These are phyloP conservation scores for Petunia hybrid DNA, from an alignment of 305 asterid species.

Conservation along the genomic window DNA sequence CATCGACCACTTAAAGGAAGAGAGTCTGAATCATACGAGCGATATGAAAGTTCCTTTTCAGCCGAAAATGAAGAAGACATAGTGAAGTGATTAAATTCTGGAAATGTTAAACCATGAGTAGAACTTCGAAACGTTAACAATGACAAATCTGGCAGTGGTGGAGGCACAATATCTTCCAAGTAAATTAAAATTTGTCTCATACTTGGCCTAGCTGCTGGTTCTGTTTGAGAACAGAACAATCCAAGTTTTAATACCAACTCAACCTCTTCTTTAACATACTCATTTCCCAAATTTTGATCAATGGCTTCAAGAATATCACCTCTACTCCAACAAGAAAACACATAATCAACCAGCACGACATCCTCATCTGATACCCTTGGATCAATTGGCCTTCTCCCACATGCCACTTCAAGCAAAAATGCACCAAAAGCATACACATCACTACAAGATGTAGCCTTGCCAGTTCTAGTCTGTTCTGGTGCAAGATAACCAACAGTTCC, in stretches of 20 bases:
- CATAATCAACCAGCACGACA: constrained; percentile 43
- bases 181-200: constrained; percentile 51
- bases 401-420: constrained; percentile 65
- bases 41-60: not conserved
- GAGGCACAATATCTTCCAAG: constrained; percentile 44
- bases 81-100: constrained; percentile 10
- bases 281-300: constrained; percentile 41
- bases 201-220: constrained; percentile 49
- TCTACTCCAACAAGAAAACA: constrained; percentile 40
- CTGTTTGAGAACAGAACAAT: constrained; percentile 49
- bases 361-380: constrained; percentile 37
- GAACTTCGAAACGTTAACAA: not conserved
- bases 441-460: constrained; percentile 65
- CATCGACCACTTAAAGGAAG: not conserved
- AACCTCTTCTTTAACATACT: constrained; percentile 49
- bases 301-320: constrained; percentile 42
- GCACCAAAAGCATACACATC: constrained; percentile 84
- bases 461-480: constrained; percentile 66
- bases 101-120: not conserved
- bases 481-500: constrained; percentile 79
- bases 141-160: constrained; percentile 52
- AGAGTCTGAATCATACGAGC: not conserved
- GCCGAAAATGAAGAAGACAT: constrained; percentile 18
- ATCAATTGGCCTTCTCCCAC: constrained; percentile 57
- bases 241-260: constrained; percentile 59